Evolutionary conservation across 768 basidiomycete species (phyloP).

Genomic region (Boletus sensibilis): DNA sequence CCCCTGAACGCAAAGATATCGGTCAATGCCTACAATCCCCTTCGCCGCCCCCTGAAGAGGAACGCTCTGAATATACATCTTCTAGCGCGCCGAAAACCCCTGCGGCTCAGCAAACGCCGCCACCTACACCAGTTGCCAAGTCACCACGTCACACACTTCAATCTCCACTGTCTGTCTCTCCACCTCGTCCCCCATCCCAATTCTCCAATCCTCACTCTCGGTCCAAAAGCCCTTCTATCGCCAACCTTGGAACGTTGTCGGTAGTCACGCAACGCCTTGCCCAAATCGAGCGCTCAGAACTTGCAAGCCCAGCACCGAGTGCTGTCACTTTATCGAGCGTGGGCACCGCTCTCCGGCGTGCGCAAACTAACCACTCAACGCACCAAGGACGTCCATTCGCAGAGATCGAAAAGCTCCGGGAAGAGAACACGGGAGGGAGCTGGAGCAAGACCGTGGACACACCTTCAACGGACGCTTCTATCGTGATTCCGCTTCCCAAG

Average conservation of each 20-base stretch:
- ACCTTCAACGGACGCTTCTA: slow-evolving; percentile 24
- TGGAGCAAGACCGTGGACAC: slow-evolving; percentile 5
- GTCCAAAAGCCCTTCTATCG: slow-evolving; percentile 56
- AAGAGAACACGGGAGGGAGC: background rate
- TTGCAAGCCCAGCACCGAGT: slow-evolving; percentile 19
- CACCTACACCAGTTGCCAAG: slow-evolving; percentile 29
- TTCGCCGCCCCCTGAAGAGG: slow-evolving; percentile 19
- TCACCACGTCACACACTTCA: slow-evolving; percentile 20
- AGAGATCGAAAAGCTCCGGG: slow-evolving; percentile 25
- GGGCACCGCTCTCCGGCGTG: slow-evolving; percentile 24
- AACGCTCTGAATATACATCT: slow-evolving; percentile 27
- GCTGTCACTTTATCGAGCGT: slow-evolving; percentile 22
- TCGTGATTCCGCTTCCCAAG: slow-evolving; percentile 24
- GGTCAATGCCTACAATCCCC: slow-evolving; percentile 2
- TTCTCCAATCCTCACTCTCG: slow-evolving; percentile 28
- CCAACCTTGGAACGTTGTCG: slow-evolving; percentile 57
- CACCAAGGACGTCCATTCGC: slow-evolving; percentile 19
- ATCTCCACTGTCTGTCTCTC: slow-evolving; percentile 24
- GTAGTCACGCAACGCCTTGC: slow-evolving; percentile 67
- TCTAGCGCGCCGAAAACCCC: slow-evolving; percentile 21
- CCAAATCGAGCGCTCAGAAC: slow-evolving; percentile 46
- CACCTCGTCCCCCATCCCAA: slow-evolving; percentile 27
- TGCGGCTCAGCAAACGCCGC: slow-evolving; percentile 4
- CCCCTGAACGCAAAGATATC: background rate
- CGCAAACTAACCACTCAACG: slow-evolving; percentile 16